These are phyloP conservation scores for Claviceps maximensis DNA, from an alignment of 2,329 filamentous ascomycete genomes.

Conservation along the genomic window DNA sequence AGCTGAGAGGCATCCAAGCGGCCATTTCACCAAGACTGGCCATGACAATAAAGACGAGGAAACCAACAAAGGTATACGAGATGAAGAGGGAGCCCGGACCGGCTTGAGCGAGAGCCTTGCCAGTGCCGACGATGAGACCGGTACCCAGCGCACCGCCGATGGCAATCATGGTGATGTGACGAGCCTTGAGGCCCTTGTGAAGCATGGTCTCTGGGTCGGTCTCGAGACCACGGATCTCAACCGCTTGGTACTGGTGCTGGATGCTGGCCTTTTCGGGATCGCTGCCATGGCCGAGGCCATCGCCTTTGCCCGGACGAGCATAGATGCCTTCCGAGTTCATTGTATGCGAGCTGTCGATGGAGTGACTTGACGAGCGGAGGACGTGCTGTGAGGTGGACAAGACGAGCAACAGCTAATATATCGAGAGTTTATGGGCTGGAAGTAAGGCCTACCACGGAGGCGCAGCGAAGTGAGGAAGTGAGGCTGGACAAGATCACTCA, in stretches of 20 bases:
- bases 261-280: constrained; percentile 12
- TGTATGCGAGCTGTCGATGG: neutral
- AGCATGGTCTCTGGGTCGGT: constrained; percentile 34
- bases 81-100: constrained; percentile 57
- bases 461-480: neutral
- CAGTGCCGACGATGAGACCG: constrained; percentile 59
- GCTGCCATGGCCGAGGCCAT: constrained; percentile 1
- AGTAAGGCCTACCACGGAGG: neutral
- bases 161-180: constrained; percentile 48
- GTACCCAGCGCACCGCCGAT: constrained; percentile 65
- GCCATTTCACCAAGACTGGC: constrained; percentile 74
- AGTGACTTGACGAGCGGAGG: no score
- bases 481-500: no score
- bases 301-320: constrained; percentile 8
- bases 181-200: constrained; percentile 39
- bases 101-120: constrained; percentile 37
- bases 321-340: constrained; percentile 9
- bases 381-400: no score
- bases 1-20: constrained; percentile 63
- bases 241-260: constrained; percentile 8
- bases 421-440: no score
- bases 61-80: constrained; percentile 54
- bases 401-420: no score
- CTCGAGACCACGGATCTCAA: constrained; percentile 34
- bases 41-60: constrained; percentile 72